phyloP scores from a whole-genome alignment of 2,329 filamentous ascomycete genomes.

The Stagonosporopsis cucurbitacearum region DNA sequence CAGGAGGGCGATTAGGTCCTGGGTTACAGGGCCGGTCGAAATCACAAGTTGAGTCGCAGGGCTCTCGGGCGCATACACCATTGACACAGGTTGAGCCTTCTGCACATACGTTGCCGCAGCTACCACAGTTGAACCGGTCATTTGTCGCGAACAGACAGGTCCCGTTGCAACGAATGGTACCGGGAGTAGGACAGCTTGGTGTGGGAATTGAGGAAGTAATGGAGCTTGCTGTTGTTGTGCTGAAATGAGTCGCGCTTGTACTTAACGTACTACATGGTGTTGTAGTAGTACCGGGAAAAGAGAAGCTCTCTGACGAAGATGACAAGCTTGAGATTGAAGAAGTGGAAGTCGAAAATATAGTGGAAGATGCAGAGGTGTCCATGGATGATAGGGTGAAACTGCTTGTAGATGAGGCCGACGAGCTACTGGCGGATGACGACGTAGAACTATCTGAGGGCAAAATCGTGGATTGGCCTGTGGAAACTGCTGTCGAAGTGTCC shows the following conservation, averaged over 20 bases:
- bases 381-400: not conserved
- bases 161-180: slow-evolving; percentile 22
- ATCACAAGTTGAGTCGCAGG: slow-evolving; percentile 40
- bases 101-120: slow-evolving; percentile 35
- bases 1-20: slow-evolving; percentile 17
- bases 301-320: not conserved
- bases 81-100: slow-evolving; percentile 38
- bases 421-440: too few relatives aligned
- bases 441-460: too few relatives aligned
- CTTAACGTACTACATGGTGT: not conserved
- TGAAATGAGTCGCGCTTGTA: not conserved
- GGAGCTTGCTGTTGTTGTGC: not conserved
- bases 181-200: slow-evolving; percentile 9
- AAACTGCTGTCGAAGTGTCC: too few relatives aligned
- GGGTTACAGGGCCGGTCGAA: slow-evolving; percentile 35
- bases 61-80: slow-evolving; percentile 39
- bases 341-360: not conserved
- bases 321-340: not conserved
- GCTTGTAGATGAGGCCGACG: not conserved
- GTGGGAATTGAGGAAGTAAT: slow-evolving; percentile 4
- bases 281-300: not conserved
- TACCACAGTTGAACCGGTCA: slow-evolving; percentile 36
- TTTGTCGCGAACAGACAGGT: slow-evolving; percentile 32
- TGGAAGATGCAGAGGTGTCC: not conserved
- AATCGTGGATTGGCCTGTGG: too few relatives aligned